Evolutionary conservation across 768 basidiomycete species (phyloP).

Genomic region (Lactarius sp.): DNA sequence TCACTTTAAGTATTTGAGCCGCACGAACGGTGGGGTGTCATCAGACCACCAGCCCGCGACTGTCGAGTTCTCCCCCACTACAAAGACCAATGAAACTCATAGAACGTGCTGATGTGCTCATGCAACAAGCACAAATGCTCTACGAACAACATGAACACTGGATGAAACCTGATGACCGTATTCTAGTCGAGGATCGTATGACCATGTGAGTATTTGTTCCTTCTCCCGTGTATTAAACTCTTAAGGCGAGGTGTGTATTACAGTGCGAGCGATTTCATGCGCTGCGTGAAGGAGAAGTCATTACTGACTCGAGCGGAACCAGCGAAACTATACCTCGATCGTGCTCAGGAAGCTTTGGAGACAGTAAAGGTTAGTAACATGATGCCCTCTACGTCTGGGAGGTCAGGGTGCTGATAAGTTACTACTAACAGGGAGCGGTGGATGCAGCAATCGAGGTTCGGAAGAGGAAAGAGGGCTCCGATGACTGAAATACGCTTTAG

Average conservation of each 20-base stretch:
- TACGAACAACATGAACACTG: background rate
- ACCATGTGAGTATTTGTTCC: background rate
- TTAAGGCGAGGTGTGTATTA: background rate
- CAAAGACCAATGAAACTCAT: background rate
- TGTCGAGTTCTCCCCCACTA: background rate
- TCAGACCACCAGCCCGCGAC: background rate
- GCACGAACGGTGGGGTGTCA: background rate
- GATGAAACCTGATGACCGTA: background rate
- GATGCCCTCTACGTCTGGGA: background rate
- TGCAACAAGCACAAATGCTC: background rate
- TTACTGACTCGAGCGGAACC: background rate
- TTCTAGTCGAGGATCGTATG: background rate
- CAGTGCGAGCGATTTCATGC: slow-evolving; percentile 9
- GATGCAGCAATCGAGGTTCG: background rate
- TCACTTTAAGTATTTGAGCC: background rate
- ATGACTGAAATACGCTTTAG: background rate
- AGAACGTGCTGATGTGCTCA: background rate
- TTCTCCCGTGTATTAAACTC: background rate
- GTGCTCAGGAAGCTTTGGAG: background rate
- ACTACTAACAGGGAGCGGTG: background rate
- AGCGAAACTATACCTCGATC: slow-evolving; percentile 2
- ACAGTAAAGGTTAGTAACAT: slow-evolving; percentile 3
- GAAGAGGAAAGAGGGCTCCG: background rate
- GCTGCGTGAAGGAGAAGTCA: background rate
- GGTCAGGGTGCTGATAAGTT: background rate